Base-by-base conservation (phyloP, 2,329 filamentous ascomycete species). In the Diaporthe batatas region DNA sequence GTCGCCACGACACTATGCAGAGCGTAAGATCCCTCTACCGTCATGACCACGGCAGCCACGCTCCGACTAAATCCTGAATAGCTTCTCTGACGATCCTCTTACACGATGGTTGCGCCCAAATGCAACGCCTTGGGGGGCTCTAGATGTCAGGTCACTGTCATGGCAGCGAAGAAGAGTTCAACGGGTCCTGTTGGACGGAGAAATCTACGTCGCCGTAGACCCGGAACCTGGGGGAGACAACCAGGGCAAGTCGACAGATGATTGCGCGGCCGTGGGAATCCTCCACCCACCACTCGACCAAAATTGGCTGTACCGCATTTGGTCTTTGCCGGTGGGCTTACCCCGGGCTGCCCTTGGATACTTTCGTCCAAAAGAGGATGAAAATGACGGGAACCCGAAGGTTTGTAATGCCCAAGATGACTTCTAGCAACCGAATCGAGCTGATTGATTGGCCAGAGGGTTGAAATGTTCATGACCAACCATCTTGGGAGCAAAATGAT, bases 111-210 rank as follows among this genome's bases (percentile, higher is more conserved):
- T 65, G 42, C 59, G 59, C 12, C 59, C 59, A 34, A 42, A 21
- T 51, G 59, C 59, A 14, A 51, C 29, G 21, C 42, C 59, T 18
- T 51, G 59, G 59, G 59, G 29, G 3, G 29, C 25, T 1, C 6
- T 65, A 3, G 12, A 34, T 23, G 10, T 25, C 6, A 65, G 25
- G 16, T 65, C 59, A 34, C 5, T 65, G 21, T 49, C 44, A 49
- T 51, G 59, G 59, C 59, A 51, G 36, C 42, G 36, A 51, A 65
- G 59, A 51, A 65, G 59, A 7, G 34, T 65, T 11, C 21, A 65
- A 3, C 42, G 59, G 11, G 42, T 11, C 21, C 14, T 65, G 29
- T 23, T 49, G 42, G 25, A 65, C 34, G 42, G 12, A 23, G 44
- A 65, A 42, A 21, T 49, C 10, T 23, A 49, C 10, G 29, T 51